Conservation (phyloP, 768 basidiomycete species). For the Tremella fuciformis region DNA sequence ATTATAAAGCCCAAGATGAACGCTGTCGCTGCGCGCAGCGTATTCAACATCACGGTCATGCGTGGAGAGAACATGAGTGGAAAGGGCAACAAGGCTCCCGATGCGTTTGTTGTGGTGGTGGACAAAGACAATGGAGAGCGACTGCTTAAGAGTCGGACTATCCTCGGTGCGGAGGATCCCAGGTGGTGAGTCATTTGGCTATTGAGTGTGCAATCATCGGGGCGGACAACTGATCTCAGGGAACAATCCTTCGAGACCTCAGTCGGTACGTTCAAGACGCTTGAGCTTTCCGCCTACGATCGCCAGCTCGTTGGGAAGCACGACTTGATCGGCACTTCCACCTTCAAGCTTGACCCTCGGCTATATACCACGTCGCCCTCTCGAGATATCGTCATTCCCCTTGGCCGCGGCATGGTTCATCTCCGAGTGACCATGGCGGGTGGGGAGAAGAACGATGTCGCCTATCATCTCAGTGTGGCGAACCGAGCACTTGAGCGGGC, state of each 20-base stretch:
- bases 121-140: conserved; percentile 36
- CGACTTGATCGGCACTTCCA: conserved; percentile 41
- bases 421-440: conserved; percentile 46
- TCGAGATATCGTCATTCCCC: conserved; percentile 42
- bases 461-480: conserved; percentile 39
- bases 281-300: conserved; percentile 44
- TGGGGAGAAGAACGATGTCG: conserved; percentile 43
- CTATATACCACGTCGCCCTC: conserved; percentile 25
- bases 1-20: conserved; percentile 20
- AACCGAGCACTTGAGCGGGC: conserved; percentile 40
- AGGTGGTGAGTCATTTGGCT: conserved; percentile 36
- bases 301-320: conserved; percentile 52
- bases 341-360: conserved; percentile 47
- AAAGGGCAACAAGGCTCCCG: conserved; percentile 36
- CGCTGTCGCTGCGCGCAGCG: conserved; percentile 23
- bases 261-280: conserved; percentile 30
- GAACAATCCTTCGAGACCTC: conserved; percentile 47
- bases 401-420: conserved; percentile 39
- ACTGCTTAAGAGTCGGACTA: conserved; percentile 45
- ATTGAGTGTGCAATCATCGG: not conserved
- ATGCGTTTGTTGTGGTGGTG: conserved; percentile 41
- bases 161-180: conserved; percentile 47
- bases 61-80: conserved; percentile 44
- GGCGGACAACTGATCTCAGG: conserved; percentile 20
- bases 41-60: conserved; percentile 41